A percentile compares a stretch with the other conserved stretches of the same genome.
These are phyloP conservation scores for Leishmania martiniquensis DNA, from an alignment of 208 protist genomes.

Conservation along the genomic window DNA sequence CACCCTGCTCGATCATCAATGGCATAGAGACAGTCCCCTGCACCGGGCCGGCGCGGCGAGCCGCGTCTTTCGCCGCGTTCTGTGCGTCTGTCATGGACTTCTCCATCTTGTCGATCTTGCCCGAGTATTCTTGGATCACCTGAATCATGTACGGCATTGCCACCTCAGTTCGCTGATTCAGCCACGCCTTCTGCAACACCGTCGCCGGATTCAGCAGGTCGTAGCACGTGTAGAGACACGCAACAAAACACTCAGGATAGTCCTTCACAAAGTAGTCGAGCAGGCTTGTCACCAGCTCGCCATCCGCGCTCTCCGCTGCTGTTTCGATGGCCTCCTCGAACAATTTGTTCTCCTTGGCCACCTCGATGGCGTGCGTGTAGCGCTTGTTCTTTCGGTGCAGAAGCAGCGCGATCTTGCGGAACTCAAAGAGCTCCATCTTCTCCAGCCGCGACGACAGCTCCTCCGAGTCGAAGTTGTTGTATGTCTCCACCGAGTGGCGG, in stretches of 20 bases:
- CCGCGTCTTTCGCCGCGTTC: constrained; percentile 85
- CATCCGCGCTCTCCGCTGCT: constrained; percentile 95
- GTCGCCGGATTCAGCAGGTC: constrained; percentile 94
- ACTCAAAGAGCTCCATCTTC: constrained; percentile 98
- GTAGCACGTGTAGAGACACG: constrained; percentile 98
- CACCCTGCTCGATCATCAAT: constrained; percentile 78
- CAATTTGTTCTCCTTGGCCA: constrained; percentile 98
- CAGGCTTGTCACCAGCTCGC: constrained; percentile 93
- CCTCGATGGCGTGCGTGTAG: constrained; percentile 92
- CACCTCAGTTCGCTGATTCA: constrained; percentile 97
- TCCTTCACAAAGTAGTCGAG: constrained; percentile 98
- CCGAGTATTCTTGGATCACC: constrained; percentile 93
- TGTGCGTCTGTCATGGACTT: constrained; percentile 80
- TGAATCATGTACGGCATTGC: constrained; percentile 99
- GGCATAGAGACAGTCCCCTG: constrained; percentile 39
- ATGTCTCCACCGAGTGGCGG: constrained; percentile 94
- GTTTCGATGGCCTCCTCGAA: constrained; percentile 99
- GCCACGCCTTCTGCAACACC: constrained; percentile 99
- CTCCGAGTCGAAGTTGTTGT: constrained; percentile 98
- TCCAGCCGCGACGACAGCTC: constrained; percentile 96
- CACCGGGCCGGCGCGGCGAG: constrained; percentile 58
- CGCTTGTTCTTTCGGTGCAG: constrained; percentile 96
- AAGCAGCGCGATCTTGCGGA: constrained; percentile 98
- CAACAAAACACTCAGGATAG: constrained; percentile 95
- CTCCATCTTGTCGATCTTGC: constrained; percentile 89